Evolutionary conservation across 805 yeast genomes (phyloP).

Genomic region (Saturnispora mendoncae): DNA sequence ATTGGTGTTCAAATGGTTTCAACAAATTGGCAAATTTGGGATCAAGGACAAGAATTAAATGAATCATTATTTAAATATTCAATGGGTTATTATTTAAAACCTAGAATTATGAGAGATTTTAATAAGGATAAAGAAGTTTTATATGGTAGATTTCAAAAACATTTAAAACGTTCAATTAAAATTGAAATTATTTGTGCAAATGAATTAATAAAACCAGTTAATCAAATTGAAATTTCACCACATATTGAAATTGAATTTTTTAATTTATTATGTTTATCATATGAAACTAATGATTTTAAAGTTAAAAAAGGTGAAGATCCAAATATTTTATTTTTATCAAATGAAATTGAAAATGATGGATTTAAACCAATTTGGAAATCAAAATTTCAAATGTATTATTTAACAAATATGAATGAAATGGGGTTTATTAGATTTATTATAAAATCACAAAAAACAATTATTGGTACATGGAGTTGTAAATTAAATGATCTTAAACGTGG

Average conservation of each 20-base stretch:
- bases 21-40: conserved; percentile 92
- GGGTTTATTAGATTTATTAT: conserved; percentile 50
- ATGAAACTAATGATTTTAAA: conserved; percentile 1
- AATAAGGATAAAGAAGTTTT: neutral
- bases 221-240: conserved; percentile 43
- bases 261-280: conserved; percentile 29
- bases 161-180: conserved; percentile 18
- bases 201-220: conserved; percentile 66
- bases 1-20: conserved; percentile 93
- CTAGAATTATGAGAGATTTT: conserved; percentile 28
- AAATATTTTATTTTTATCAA: conserved; percentile 23
- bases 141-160: conserved; percentile 1
- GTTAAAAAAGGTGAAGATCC: conserved; percentile 3
- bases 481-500: conserved; percentile 64
- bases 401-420: conserved; percentile 34
- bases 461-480: conserved; percentile 56
- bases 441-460: conserved; percentile 23
- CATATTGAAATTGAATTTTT: conserved; percentile 52
- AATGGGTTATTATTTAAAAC: conserved; percentile 77
- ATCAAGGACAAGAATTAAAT: conserved; percentile 80
- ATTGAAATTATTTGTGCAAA: conserved; percentile 70
- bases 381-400: conserved; percentile 34
- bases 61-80: conserved; percentile 63
- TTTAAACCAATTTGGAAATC: conserved; percentile 82
- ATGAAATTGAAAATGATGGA: conserved; percentile 55